These are phyloP conservation scores for Suillus ampliporus DNA, from an alignment of 768 basidiomycete species.

Conservation along the genomic window DNA sequence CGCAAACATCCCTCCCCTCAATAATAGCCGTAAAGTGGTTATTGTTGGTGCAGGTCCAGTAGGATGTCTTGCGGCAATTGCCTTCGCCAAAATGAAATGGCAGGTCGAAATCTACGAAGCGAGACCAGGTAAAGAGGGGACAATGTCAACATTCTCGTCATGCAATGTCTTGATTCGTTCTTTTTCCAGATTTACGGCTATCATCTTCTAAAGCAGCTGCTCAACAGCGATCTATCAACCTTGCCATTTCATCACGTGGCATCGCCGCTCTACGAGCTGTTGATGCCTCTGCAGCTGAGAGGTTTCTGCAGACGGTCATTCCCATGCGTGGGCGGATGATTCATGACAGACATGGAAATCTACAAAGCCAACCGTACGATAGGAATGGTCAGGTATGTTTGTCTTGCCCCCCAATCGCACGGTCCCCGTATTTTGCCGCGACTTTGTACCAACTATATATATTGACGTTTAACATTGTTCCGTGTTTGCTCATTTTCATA, in stretches of 20 bases:
- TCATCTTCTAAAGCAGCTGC: constrained; percentile 66
- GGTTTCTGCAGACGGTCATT: constrained; percentile 80
- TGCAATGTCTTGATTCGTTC: constrained; percentile 15
- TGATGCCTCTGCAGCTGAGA: constrained; percentile 68
- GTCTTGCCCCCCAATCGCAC: constrained; percentile 22
- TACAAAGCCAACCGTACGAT: constrained; percentile 88
- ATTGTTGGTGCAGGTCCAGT: constrained; percentile 93
- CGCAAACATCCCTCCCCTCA: constrained; percentile 7
- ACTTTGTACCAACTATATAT: constrained; percentile 25
- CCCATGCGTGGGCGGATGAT: constrained; percentile 98
- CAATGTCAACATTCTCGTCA: constrained; percentile 21
- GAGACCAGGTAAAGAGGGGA: constrained; percentile 63
- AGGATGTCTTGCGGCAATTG: constrained; percentile 87
- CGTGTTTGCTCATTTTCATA: constrained; percentile 40
- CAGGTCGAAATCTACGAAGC: constrained; percentile 78
- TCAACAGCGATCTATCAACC: constrained; percentile 91
- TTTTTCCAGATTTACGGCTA: constrained; percentile 69
- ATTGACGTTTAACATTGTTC: constrained; percentile 30
- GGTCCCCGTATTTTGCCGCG: constrained; percentile 16
- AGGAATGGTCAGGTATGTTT: constrained; percentile 80
- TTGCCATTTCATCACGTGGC: constrained; percentile 93
- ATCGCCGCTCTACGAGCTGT: constrained; percentile 86
- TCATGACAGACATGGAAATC: constrained; percentile 72
- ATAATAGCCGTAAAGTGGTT: constrained; percentile 51
- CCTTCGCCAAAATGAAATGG: constrained; percentile 89